Percentiles rank a stretch among this genome's conserved stretches.
phyloP scores from a whole-genome alignment of 106 monocot species.

The Dioscorea alata region DNA sequence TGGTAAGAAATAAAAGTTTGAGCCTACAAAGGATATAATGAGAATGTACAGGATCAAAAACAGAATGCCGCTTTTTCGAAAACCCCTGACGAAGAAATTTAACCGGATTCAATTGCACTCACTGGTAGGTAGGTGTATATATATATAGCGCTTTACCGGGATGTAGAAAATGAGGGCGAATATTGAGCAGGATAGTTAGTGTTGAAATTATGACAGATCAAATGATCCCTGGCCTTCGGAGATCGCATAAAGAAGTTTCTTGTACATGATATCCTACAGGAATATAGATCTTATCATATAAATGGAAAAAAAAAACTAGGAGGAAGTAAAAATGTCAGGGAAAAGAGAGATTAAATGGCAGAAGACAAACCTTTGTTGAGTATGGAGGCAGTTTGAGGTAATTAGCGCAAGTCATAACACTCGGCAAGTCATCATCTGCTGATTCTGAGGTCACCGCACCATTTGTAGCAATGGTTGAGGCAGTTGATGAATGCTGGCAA shows the following conservation, averaged over 20 bases:
- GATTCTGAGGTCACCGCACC: constrained; percentile 42
- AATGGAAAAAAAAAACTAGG: not conserved
- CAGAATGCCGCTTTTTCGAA: not conserved
- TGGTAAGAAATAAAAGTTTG: no score
- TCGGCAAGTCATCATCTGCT: constrained; percentile 90
- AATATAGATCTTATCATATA: not conserved
- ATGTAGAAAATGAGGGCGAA: not conserved
- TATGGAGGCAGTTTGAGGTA: constrained; percentile 98
- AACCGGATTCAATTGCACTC: not conserved
- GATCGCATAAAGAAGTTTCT: constrained; percentile 84
- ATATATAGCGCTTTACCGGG: not conserved
- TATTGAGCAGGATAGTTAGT: not conserved
- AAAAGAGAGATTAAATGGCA: not conserved
- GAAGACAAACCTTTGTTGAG: constrained; percentile 71
- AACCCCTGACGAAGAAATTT: not conserved
- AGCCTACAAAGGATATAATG: not conserved
- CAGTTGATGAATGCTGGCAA: constrained; percentile 62
- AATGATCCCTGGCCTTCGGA: constrained; percentile 96
- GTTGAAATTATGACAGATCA: constrained; percentile 61
- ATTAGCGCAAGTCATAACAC: constrained; percentile 99
- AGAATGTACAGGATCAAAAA: constrained; percentile 1
- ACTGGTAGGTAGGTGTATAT: not conserved
- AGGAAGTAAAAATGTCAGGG: not conserved
- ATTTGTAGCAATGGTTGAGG: constrained; percentile 38
- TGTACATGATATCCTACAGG: constrained; percentile 82